These are phyloP conservation scores for Kondoa subrosea DNA, from an alignment of 768 basidiomycete genomes.

Conservation along the genomic window DNA sequence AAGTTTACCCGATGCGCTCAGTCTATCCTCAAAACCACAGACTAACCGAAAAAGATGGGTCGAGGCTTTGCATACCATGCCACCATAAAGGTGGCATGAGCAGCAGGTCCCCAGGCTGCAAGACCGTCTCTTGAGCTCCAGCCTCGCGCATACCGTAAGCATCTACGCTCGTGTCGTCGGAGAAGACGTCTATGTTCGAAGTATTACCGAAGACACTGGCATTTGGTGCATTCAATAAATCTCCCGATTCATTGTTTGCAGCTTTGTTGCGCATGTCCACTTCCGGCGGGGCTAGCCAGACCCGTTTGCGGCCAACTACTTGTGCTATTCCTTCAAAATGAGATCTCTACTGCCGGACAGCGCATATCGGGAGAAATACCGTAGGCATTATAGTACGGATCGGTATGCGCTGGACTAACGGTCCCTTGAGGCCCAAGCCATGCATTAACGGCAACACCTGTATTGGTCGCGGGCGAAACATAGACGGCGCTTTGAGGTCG, in stretches of 20 bases:
- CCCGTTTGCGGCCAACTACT: conserved; percentile 68
- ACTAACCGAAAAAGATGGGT: conserved; percentile 24
- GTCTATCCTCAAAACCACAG: conserved; percentile 27
- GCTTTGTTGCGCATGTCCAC: conserved; percentile 1
- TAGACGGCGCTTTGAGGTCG: conserved; percentile 40
- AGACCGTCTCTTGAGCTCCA: conserved; percentile 44
- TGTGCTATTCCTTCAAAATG: conserved; percentile 44
- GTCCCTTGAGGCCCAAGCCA: conserved; percentile 73
- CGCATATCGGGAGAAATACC: conserved; percentile 36
- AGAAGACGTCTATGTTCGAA: conserved; percentile 62
- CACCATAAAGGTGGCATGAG: conserved; percentile 81
- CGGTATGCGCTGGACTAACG: conserved; percentile 77
- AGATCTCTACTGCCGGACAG: conserved; percentile 16
- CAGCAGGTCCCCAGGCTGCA: conserved; percentile 68
- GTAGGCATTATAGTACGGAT: conserved; percentile 84
- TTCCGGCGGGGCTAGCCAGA: conserved; percentile 78
- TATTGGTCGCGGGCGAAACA: conserved; percentile 47
- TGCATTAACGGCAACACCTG: conserved; percentile 51
- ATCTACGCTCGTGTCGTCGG: background rate
- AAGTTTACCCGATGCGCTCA: too few species aligned
- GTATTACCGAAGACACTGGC: conserved; percentile 45
- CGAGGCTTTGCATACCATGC: conserved; percentile 43
- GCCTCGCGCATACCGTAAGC: conserved; percentile 35
- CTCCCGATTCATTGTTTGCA: conserved; percentile 41
- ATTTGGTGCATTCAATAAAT: conserved; percentile 6